A percentile compares a stretch with the other conserved stretches of the same genome.
Evolutionary conservation across 2,329 filamentous ascomycete species (phyloP).

Genomic region (Ophiosphaerella narmari): DNA sequence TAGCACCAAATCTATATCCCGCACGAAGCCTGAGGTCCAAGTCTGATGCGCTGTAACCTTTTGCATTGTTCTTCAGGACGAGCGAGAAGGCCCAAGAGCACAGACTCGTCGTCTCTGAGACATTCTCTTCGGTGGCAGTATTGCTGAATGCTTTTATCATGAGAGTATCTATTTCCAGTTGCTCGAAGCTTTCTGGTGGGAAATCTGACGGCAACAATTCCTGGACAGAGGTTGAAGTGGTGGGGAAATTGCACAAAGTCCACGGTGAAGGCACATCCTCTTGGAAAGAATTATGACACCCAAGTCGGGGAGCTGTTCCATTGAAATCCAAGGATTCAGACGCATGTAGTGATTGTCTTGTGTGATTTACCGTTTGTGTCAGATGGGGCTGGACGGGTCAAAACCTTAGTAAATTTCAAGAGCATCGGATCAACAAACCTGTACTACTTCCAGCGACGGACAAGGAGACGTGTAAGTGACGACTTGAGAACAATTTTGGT

Average conservation of each 20-base stretch:
- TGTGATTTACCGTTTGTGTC: too few relatives aligned
- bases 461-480: not conserved
- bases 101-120: conserved; percentile 14
- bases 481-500: not conserved
- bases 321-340: too few relatives aligned
- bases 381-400: not conserved
- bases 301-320: too few relatives aligned
- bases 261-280: too few relatives aligned
- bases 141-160: conserved; percentile 4
- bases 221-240: too few relatives aligned
- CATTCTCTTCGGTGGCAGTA: conserved; percentile 1
- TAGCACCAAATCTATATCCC: conserved; percentile 10
- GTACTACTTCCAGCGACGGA: not conserved
- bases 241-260: too few relatives aligned
- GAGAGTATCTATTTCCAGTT: not conserved
- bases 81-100: conserved; percentile 21
- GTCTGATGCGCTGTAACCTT: conserved; percentile 8
- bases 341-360: too few relatives aligned
- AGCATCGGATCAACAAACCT: not conserved
- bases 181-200: not conserved
- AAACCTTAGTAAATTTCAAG: not conserved
- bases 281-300: too few relatives aligned
- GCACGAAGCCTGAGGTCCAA: conserved; percentile 15
- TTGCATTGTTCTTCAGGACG: conserved; percentile 12
- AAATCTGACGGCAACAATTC: too few relatives aligned